Conservation (phyloP, 2,329 filamentous ascomycete genomes). For the Trichoderma oligosporum region DNA sequence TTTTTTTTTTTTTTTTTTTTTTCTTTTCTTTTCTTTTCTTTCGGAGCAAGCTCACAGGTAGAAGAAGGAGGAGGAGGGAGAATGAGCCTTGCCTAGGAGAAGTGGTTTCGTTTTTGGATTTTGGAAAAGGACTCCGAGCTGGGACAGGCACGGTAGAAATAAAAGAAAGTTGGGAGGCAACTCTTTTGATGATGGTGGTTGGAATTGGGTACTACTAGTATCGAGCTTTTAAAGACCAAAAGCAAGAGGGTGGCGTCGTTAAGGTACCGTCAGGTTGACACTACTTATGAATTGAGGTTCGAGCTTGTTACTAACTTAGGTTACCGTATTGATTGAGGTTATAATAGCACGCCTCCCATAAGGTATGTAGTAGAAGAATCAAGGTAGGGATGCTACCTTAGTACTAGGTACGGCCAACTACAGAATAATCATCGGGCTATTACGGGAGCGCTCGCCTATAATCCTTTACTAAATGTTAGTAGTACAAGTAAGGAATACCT, state of each 20-base stretch:
- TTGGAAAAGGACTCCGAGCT: not conserved
- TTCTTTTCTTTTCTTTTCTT: too few species aligned
- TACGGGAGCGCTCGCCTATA: too few species aligned
- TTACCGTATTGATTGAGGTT: too few species aligned
- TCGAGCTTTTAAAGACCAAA: not conserved
- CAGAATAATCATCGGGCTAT: too few species aligned
- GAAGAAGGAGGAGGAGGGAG: constrained; percentile 16
- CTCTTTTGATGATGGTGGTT: constrained; percentile 13
- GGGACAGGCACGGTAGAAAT: constrained; percentile 10
- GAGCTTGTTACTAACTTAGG: too few species aligned
- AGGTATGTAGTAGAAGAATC: not conserved
- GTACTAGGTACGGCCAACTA: too few species aligned
- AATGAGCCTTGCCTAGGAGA: too few species aligned
- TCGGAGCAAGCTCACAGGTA: not conserved
- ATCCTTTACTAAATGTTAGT: too few species aligned
- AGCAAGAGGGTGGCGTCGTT: constrained; percentile 9
- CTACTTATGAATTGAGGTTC: not conserved
- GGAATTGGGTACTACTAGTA: constrained; percentile 10
- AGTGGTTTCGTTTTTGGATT: too few species aligned
- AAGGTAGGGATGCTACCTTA: too few species aligned
- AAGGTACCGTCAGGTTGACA: constrained; percentile 6
- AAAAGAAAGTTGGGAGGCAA: constrained; percentile 14
- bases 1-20: too few species aligned
- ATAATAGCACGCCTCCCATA: not conserved
- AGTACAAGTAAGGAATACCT: too few species aligned